Evolutionary conservation across 2,329 filamentous ascomycete genomes (phyloP).

Genomic region (Microsporum canis): DNA sequence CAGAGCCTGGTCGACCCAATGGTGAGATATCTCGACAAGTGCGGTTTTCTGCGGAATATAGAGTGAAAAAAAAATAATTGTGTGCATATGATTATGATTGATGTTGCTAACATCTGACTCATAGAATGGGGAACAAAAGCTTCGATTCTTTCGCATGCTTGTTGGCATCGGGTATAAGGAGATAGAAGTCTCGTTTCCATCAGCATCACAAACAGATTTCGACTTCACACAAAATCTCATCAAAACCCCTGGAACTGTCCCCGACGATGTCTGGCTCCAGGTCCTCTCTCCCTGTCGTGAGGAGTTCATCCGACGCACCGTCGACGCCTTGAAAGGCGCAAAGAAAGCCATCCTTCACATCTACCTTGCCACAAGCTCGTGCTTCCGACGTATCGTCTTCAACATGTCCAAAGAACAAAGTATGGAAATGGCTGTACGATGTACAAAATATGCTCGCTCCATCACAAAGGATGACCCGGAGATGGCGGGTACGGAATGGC

Average conservation of each 20-base stretch:
- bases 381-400: constrained; percentile 87
- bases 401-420: constrained; percentile 72
- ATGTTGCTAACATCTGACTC: background rate
- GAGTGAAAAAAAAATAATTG: background rate
- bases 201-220: constrained; percentile 88
- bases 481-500: constrained; percentile 45
- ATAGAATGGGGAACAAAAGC: constrained; percentile 89
- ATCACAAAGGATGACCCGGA: constrained; percentile 71
- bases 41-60: background rate
- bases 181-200: constrained; percentile 93
- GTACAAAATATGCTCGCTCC: constrained; percentile 72
- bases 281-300: constrained; percentile 85
- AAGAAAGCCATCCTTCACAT: constrained; percentile 94
- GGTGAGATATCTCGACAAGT: constrained; percentile 42
- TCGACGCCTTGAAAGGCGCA: constrained; percentile 75
- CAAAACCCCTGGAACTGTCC: constrained; percentile 69
- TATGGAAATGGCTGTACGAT: constrained; percentile 70
- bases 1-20: constrained; percentile 89
- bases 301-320: constrained; percentile 79
- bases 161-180: constrained; percentile 90
- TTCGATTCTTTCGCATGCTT: constrained; percentile 89
- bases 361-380: constrained; percentile 91
- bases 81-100: background rate
- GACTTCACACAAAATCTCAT: constrained; percentile 84
- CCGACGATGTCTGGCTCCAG: constrained; percentile 84